Percentiles rank a stretch among this genome's conserved stretches.
These are phyloP conservation scores for Raffaelea ambrosiae DNA, from an alignment of 2,329 filamentous ascomycete genomes.

Conservation along the genomic window DNA sequence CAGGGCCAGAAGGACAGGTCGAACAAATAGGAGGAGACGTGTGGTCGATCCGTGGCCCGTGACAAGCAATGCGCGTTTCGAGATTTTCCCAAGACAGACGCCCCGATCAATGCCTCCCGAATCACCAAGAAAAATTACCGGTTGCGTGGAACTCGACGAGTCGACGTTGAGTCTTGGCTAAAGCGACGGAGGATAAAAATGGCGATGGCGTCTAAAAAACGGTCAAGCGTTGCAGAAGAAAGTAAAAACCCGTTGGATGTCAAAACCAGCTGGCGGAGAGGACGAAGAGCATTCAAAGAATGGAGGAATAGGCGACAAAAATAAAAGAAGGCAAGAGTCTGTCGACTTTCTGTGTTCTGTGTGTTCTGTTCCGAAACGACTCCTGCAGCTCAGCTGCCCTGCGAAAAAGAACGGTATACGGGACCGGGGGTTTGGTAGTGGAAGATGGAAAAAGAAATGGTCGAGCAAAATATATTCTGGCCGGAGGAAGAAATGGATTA, in stretches of 20 bases:
- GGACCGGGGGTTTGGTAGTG: not conserved
- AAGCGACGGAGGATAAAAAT: not conserved
- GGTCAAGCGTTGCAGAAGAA: not conserved
- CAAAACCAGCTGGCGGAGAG: not conserved
- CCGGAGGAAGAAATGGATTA: not conserved
- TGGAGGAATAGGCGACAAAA: not conserved
- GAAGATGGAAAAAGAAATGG: not conserved
- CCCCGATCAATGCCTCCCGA: conserved; percentile 17
- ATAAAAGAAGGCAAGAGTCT: not conserved
- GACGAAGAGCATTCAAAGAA: not conserved
- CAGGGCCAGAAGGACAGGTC: conserved; percentile 22
- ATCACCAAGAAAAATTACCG: not conserved
- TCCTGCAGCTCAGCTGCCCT: conserved; percentile 13
- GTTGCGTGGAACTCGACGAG: not conserved
- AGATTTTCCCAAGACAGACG: conserved; percentile 18
- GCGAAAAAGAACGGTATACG: conserved; percentile 6
- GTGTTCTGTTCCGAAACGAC: conserved; percentile 6
- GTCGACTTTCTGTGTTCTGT: conserved; percentile 1
- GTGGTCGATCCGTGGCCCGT: conserved; percentile 25
- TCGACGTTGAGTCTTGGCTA: not conserved
- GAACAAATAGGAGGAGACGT: conserved; percentile 16
- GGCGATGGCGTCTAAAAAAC: not conserved
- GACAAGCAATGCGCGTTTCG: conserved; percentile 25
- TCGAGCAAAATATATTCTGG: conserved; percentile 1
- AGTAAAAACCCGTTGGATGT: not conserved